phyloP scores from a whole-genome alignment of 805 yeast species.

The Yamadazyma takamatsuzukensis region DNA sequence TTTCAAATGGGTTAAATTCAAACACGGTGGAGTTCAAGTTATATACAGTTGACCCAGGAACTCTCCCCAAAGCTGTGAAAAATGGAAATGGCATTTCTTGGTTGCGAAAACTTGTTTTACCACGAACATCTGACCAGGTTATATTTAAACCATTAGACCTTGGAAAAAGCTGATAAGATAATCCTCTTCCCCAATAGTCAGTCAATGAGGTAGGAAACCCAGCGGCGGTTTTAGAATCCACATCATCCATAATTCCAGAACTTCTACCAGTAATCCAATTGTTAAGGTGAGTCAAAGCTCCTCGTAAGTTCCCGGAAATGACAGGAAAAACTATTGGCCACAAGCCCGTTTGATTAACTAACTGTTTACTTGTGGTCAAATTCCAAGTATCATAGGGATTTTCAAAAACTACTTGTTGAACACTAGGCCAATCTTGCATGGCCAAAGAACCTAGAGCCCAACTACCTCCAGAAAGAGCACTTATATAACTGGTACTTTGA shows the following conservation, averaged over 20 bases:
- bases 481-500: constrained; percentile 64
- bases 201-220: constrained; percentile 68
- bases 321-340: constrained; percentile 19
- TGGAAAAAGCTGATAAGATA: constrained; percentile 62
- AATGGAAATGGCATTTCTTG: constrained; percentile 43
- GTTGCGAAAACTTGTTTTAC: constrained; percentile 21
- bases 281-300: constrained; percentile 26
- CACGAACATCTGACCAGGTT: constrained; percentile 33
- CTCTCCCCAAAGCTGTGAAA: constrained; percentile 32
- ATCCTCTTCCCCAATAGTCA: constrained; percentile 77
- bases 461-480: constrained; percentile 82
- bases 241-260: constrained; percentile 47
- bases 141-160: constrained; percentile 19
- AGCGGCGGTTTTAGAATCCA: constrained; percentile 45
- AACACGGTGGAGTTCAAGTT: constrained; percentile 35
- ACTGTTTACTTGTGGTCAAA: constrained; percentile 23
- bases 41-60: constrained; percentile 27
- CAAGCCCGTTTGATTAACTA: constrained; percentile 21
- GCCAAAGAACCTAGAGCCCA: constrained; percentile 74
- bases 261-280: constrained; percentile 19
- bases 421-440: constrained; percentile 68
- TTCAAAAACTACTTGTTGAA: constrained; percentile 49
- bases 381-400: constrained; percentile 34
- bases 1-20: constrained; percentile 40
- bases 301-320: constrained; percentile 18